These are phyloP conservation scores for Candida sithepensis DNA, from an alignment of 805 yeast species.

Conservation along the genomic window DNA sequence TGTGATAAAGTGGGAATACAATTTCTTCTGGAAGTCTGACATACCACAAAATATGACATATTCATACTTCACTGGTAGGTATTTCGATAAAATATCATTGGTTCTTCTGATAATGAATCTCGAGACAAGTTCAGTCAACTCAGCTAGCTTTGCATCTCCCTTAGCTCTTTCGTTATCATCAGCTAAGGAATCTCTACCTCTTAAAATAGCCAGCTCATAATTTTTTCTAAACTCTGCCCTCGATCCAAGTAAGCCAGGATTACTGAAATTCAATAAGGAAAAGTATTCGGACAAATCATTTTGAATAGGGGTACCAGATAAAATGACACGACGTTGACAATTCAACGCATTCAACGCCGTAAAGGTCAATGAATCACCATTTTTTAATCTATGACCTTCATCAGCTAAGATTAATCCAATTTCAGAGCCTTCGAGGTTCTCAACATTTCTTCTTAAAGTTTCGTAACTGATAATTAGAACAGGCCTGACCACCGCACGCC, in stretches of 20 bases:
- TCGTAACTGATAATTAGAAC: slow-evolving; percentile 93
- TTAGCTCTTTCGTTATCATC: slow-evolving; percentile 67
- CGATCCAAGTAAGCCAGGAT: slow-evolving; percentile 89
- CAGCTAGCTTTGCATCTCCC: slow-evolving; percentile 68
- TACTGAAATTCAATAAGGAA: slow-evolving; percentile 84
- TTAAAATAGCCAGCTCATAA: slow-evolving; percentile 74
- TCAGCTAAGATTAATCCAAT: slow-evolving; percentile 85
- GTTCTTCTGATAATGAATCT: slow-evolving; percentile 92
- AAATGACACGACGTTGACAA: slow-evolving; percentile 83
- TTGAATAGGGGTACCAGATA: slow-evolving; percentile 96
- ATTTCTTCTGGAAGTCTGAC: slow-evolving; percentile 66
- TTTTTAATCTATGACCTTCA: slow-evolving; percentile 79
- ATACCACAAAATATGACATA: slow-evolving; percentile 92
- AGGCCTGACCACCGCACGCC: slow-evolving; percentile 87
- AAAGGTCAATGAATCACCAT: slow-evolving; percentile 90
- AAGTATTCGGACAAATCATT: slow-evolving; percentile 93
- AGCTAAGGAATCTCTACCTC: slow-evolving; percentile 88
- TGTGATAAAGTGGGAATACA: slow-evolving; percentile 72
- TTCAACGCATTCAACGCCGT: slow-evolving; percentile 80
- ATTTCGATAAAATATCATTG: slow-evolving; percentile 89
- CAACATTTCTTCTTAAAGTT: slow-evolving; percentile 83
- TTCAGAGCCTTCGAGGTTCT: slow-evolving; percentile 66
- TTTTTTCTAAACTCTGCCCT: slow-evolving; percentile 79
- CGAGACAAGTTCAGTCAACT: slow-evolving; percentile 73
- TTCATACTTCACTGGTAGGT: slow-evolving; percentile 92